phyloP scores from a whole-genome alignment of 2,329 filamentous ascomycete genomes.

The Penicillium italicum region DNA sequence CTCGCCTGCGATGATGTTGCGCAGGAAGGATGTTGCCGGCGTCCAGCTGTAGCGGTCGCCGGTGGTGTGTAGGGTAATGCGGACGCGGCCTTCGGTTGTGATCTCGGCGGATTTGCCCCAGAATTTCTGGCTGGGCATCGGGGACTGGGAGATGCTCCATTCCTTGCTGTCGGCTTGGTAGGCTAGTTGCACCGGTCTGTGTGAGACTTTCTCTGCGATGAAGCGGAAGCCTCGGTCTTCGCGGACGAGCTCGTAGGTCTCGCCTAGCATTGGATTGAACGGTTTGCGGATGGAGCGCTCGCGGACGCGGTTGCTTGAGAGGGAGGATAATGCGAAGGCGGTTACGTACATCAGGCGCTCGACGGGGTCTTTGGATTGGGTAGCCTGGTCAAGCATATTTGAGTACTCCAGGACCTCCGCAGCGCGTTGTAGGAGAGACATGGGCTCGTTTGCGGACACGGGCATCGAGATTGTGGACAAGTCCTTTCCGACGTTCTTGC shows the following conservation, averaged over 20 bases:
- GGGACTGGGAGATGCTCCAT: constrained; percentile 86
- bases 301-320: constrained; percentile 76
- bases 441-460: constrained; percentile 90
- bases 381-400: constrained; percentile 72
- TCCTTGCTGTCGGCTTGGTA: constrained; percentile 82
- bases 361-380: constrained; percentile 51
- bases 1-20: constrained; percentile 95
- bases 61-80: constrained; percentile 68
- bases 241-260: constrained; percentile 89
- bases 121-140: constrained; percentile 90
- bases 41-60: constrained; percentile 88
- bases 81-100: constrained; percentile 82
- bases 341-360: constrained; percentile 81
- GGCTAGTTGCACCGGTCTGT: constrained; percentile 86
- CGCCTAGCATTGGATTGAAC: constrained; percentile 93
- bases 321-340: constrained; percentile 84
- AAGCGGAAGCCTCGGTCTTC: constrained; percentile 85
- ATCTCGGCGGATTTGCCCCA: constrained; percentile 97
- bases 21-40: constrained; percentile 81
- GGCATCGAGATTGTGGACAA: constrained; percentile 96
- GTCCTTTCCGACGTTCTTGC: constrained; percentile 98
- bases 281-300: constrained; percentile 93
- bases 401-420: constrained; percentile 92
- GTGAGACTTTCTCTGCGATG: constrained; percentile 91
- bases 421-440: constrained; percentile 79